Base-by-base conservation (phyloP, 441 rosid species). In the Pelargonium cotyledonis region DNA sequence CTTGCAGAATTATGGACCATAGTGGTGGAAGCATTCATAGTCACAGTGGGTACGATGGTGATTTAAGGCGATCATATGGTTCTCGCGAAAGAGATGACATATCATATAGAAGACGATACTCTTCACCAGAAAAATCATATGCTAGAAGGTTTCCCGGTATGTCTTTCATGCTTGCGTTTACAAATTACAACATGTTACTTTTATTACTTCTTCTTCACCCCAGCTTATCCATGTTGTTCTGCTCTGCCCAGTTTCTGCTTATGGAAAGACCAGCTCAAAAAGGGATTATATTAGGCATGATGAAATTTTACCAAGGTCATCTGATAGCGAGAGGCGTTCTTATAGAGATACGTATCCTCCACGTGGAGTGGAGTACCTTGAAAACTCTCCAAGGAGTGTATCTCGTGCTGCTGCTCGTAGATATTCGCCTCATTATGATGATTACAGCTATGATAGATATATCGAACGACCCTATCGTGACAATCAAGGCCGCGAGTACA, bases 361-460 rank as follows among this genome's bases (percentile, higher is more conserved):
- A 35, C 40, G 40, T 35, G 40, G 40, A 35, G 40, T 35, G 40
- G 62, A 6, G 18, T 55, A n/a, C 62, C 15, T n/a, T 15, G 62
- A 16, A 55, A 55, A 15, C 16, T 15, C 62, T 55, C 62, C 19
- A 14, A 55, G 62, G 15, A 16, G 26, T 55, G 19, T 16, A n/a
- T 55, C 62, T 16, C 19, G 8, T n/a, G 62, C 21, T 55, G 23
- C 62, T 55, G 23, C 62, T 55, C 62, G 19, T 8, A 55, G 62
- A 55, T 8, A 6, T 2, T 55, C 62, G 1, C 62, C 18, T 14
- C 21, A 7, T 16, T 18, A 55, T 55, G 62, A 55, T 55, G 62
- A 55, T 55, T 55, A 55, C 15, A 55, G 62, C 62, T 55, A 55
- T 55, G 62, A 18, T 15, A 55, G 62, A 47, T 47, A 47, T 47